Evolutionary conservation across 2,329 filamentous ascomycete species (phyloP), one percentile per base, ranked within the genome.

Genomic region (Raffaelea arxii): DNA sequence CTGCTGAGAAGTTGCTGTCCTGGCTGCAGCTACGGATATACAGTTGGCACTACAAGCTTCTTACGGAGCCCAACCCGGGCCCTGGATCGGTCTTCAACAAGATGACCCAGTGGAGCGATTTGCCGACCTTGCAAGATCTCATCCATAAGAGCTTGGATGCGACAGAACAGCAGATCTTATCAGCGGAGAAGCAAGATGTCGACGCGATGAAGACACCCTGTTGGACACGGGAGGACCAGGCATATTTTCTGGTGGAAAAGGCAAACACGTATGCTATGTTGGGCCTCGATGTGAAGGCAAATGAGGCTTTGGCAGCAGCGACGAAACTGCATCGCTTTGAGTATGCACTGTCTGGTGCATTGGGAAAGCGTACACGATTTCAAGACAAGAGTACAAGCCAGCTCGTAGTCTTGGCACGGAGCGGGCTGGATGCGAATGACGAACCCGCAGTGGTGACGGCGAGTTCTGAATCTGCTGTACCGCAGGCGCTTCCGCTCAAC

Each of bases 211-310:
- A n/a, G n/a, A n/a, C n/a, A n/a, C n/a, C n/a, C n/a, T n/a, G n/a
- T n/a, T 75, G 71, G 66, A 58, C 59, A 9, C 62, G 56, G 2
- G 64, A 76, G 27, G 71, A 76, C n/a, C 75, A 72, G 56, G 77
- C 83, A 4, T 75, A 82, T 51, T 92, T 90, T 54, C 62, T 92
- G 32, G 65, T 97, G 3, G 92, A 98, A 62, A 78, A 86, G 53
- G 84, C 89, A 2, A 84, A 87, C 27, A 80, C 92, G 41, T 81
- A 91, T 60, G 88, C 89, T 22, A 79, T 94, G 58, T 83, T 96
- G 54, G 88, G 90, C 1, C 75, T 86, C 37, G 87, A 95, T 56
- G 75, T 74, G 37, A 83, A 84, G 57, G 90, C 91, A 0, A 75
- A 77, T 51, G 72, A 80, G 41, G 82, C 86, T 51, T 66, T 98